A percentile compares a stretch with the other conserved stretches of the same genome.
Evolutionary conservation across 768 basidiomycete species (phyloP).

Genomic region (Megacollybia marginata): DNA sequence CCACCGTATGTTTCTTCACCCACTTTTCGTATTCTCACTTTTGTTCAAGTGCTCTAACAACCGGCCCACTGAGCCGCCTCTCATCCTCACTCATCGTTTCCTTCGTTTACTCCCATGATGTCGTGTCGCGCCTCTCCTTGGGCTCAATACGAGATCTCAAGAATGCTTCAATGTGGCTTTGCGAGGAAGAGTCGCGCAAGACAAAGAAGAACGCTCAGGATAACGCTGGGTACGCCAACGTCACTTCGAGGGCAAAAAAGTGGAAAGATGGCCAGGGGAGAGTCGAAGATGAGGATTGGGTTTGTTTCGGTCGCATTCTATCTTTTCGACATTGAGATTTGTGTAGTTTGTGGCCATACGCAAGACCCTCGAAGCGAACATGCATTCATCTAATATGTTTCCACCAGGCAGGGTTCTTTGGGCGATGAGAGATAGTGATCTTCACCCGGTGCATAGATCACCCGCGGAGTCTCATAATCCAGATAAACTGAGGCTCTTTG

Average conservation of each 20-base stretch:
- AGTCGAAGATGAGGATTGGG: slow-evolving; percentile 51
- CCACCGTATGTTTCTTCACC: slow-evolving; percentile 51
- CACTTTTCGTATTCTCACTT: slow-evolving; percentile 1
- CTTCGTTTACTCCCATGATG: slow-evolving; percentile 77
- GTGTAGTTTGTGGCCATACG: slow-evolving; percentile 68
- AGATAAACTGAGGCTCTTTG: slow-evolving; percentile 66
- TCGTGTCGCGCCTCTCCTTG: slow-evolving; percentile 71
- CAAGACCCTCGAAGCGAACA: slow-evolving; percentile 81
- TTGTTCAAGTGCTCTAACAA: slow-evolving; percentile 49
- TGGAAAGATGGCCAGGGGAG: slow-evolving; percentile 53
- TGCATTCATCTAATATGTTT: slow-evolving; percentile 65
- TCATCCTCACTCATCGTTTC: slow-evolving; percentile 62
- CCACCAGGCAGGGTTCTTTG: slow-evolving; percentile 76
- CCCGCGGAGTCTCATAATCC: slow-evolving; percentile 16
- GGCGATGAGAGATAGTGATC: slow-evolving; percentile 68
- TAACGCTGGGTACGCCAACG: slow-evolving; percentile 47
- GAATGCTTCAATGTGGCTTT: slow-evolving; percentile 74
- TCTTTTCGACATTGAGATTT: neutral
- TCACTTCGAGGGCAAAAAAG: slow-evolving; percentile 41
- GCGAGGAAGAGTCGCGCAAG: slow-evolving; percentile 43
- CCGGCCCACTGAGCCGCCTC: slow-evolving; percentile 51
- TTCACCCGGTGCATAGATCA: slow-evolving; percentile 51
- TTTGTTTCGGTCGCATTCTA: slow-evolving; percentile 13
- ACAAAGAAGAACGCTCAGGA: slow-evolving; percentile 30
- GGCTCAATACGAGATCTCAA: slow-evolving; percentile 72